Conservation (phyloP, 225 moss, liverwort and hornwort species). For the Ulota crispa region DNA sequence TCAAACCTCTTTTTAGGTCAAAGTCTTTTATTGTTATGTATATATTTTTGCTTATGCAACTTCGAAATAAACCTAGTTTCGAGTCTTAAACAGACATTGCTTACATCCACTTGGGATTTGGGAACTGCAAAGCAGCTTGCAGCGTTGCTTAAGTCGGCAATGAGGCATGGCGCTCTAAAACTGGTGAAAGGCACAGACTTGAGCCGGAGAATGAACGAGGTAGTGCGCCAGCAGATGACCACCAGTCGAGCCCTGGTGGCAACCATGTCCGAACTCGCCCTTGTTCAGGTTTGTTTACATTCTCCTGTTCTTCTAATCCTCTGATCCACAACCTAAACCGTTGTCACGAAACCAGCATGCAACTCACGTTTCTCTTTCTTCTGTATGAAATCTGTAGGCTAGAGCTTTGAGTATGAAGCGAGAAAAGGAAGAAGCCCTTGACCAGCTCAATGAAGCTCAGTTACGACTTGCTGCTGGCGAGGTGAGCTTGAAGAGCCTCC, state of each 20-base stretch:
- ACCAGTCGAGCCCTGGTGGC: constrained; percentile 58
- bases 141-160: constrained; percentile 48
- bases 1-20: too few species aligned
- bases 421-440: constrained; percentile 53
- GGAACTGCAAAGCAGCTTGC: constrained; percentile 42
- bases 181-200: constrained; percentile 25
- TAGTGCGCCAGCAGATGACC: constrained; percentile 45
- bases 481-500: constrained; percentile 27
- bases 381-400: constrained; percentile 44
- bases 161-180: constrained; percentile 47
- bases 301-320: background rate
- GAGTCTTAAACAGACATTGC: background rate
- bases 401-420: constrained; percentile 56
- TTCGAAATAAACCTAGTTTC: background rate
- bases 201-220: constrained; percentile 56
- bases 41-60: background rate
- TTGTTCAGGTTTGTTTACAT: constrained; percentile 57
- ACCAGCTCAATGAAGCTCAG: constrained; percentile 61
- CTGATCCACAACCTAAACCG: background rate
- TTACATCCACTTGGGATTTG: background rate
- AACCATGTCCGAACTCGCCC: constrained; percentile 74
- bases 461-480: constrained; percentile 60
- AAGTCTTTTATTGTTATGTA: background rate
- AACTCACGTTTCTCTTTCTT: background rate
- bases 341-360: background rate